Evolutionary conservation across 441 rosid species (phyloP).

Genomic region (Gossypium trilobum): DNA sequence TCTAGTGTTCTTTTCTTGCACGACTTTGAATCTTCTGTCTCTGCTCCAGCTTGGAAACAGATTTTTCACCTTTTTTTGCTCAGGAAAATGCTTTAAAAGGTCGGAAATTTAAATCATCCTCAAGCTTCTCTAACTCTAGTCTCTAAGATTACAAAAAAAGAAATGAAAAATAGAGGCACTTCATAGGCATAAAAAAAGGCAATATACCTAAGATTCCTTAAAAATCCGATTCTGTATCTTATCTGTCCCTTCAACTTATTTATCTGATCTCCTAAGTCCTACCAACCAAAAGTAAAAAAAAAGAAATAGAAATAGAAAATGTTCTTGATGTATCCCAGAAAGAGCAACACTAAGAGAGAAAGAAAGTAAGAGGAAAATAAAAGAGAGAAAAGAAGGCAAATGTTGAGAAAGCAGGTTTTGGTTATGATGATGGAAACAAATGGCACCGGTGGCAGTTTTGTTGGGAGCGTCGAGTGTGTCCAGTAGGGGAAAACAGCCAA

Average conservation of each 20-base stretch:
- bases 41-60: not conserved
- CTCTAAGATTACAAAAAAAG: not conserved
- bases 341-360: not conserved
- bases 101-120: not conserved
- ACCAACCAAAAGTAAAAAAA: not conserved
- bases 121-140: not conserved
- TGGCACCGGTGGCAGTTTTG: conserved; percentile 28
- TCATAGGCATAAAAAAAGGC: not conserved
- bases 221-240: not conserved
- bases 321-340: not conserved
- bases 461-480: not conserved
- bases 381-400: not conserved
- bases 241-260: not conserved
- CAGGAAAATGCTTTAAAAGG: not conserved
- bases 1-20: conserved; percentile 12
- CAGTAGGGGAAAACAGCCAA: conserved; percentile 19
- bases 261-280: not conserved
- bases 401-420: not conserved
- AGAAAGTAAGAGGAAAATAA: not conserved
- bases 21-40: conserved; percentile 7
- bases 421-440: conserved; percentile 17
- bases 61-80: not conserved
- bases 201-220: not conserved
- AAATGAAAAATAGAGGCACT: not conserved
- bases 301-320: not conserved